Base-by-base conservation (phyloP, 2,329 filamentous ascomycete species). In the Lecanicillium sp. region DNA sequence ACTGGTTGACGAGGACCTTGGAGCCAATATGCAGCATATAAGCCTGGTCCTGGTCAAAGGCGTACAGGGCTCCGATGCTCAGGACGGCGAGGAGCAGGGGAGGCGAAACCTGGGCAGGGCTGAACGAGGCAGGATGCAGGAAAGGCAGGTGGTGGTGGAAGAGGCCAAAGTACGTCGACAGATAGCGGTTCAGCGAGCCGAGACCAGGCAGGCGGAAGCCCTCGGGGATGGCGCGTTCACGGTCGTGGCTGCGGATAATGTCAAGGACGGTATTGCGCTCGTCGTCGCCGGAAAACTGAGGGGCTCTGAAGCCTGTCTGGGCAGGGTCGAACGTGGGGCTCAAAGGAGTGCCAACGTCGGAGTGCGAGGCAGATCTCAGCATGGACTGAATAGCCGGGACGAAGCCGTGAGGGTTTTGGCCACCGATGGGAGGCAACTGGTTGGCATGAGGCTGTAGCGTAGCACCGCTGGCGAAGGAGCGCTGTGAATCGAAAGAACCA, bases 91-190 rank as follows among this genome's bases (percentile, higher is more conserved):
- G 77, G 26, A 98, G 73, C 8, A 98, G 73, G 17, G 93, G 84
- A 11, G 91, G 84, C 38, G 91, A 88, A 4, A 86, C 80, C 56
- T 84, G 77, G 4, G 86, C 85, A 3, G 90, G 87, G 54, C 83
- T 80, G 70, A 97, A 97, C 0, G 93, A 94, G 14, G 87, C 81
- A 37, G 91, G 90, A 62, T 98, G 93, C 63, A 98, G 69, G 72
- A 98, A 97, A 1, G 93, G 93, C 62, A 97, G 70, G 62, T 98
- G 93, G 60, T 95, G 93, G 63, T 98, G 93, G 69, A 97, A 98
- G 60, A 96, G 74, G 63, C 87, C 90, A 67, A 97, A 98, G 74
- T 97, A 98, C 2, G 91, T 95, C 51, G 90, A 87, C 53, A 98
- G 73, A 66, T 95, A 95, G 54, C 90, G 82, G 69, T 98, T 97